Evolutionary conservation across 495 filamentous ascomycete genomes (phyloP).

Genomic region (Xylaria sp.): DNA sequence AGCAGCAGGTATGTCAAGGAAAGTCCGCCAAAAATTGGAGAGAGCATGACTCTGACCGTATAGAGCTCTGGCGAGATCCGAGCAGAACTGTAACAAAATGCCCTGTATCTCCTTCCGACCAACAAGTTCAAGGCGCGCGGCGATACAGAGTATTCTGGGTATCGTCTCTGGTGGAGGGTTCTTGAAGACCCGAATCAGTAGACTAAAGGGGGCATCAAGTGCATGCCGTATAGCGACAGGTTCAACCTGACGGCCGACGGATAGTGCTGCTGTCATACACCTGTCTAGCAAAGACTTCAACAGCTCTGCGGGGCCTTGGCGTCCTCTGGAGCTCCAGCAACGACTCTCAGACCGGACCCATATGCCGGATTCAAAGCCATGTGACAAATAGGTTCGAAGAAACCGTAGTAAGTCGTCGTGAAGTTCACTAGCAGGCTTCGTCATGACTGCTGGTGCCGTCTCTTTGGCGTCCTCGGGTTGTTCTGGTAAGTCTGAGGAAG

Average conservation of each 20-base stretch:
- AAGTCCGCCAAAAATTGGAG: conserved; percentile 37
- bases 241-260: conserved; percentile 38
- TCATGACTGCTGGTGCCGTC: conserved; percentile 5
- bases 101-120: conserved; percentile 38
- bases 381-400: conserved; percentile 32
- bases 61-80: conserved; percentile 33
- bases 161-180: conserved; percentile 40
- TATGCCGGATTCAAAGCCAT: conserved; percentile 32
- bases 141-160: conserved; percentile 38
- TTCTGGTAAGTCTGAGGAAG: conserved; percentile 13
- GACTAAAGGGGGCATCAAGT: conserved; percentile 38
- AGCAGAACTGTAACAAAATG: conserved; percentile 40
- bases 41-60: conserved; percentile 32
- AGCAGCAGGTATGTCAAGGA: conserved; percentile 31
- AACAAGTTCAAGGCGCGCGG: conserved; percentile 35
- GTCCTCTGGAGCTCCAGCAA: conserved; percentile 38
- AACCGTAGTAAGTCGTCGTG: conserved; percentile 34
- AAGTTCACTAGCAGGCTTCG: neutral
- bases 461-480: neutral
- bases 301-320: conserved; percentile 37
- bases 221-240: conserved; percentile 31
- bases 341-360: conserved; percentile 37
- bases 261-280: conserved; percentile 41
- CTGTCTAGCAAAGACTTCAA: conserved; percentile 39
- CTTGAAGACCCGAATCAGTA: conserved; percentile 40